These are phyloP conservation scores for Cyamopsis tetragonoloba DNA, from an alignment of 306 rosid genomes.

Conservation along the genomic window DNA sequence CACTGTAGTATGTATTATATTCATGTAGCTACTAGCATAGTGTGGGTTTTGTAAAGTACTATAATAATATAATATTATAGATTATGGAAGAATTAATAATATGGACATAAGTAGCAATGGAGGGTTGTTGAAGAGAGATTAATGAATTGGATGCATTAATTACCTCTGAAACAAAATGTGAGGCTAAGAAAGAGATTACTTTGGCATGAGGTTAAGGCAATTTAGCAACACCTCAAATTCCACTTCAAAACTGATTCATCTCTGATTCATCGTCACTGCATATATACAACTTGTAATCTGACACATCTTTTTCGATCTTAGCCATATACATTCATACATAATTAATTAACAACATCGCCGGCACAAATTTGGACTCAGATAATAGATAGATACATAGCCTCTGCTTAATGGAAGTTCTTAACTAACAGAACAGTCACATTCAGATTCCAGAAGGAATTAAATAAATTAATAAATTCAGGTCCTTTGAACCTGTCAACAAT, in stretches of 20 bases:
- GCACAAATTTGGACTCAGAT: conserved; percentile 25
- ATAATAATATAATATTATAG: no score
- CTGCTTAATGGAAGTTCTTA: background rate
- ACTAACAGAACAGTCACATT: conserved; percentile 23
- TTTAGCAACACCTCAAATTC: conserved; percentile 29
- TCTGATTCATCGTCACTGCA: no score
- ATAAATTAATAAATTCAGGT: conserved; percentile 20
- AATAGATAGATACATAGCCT: background rate
- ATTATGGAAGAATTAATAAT: no score
- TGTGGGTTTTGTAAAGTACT: background rate
- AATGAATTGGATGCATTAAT: conserved; percentile 28
- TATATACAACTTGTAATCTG: no score
- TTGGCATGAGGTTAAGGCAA: conserved; percentile 45
- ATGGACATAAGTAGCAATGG: no score
- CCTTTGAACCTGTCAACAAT: conserved; percentile 9
- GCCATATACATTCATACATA: no score
- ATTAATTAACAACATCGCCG: background rate
- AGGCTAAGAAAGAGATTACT: conserved; percentile 29
- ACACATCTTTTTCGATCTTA: background rate
- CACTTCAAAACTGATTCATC: background rate
- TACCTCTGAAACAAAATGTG: background rate
- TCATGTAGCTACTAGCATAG: no score
- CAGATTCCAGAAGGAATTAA: no score
- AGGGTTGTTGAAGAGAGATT: conserved; percentile 15
- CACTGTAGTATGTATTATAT: no score